phyloP scores from a whole-genome alignment of 225 moss, liverwort and hornwort species.

The Physcomitrium patens region DNA sequence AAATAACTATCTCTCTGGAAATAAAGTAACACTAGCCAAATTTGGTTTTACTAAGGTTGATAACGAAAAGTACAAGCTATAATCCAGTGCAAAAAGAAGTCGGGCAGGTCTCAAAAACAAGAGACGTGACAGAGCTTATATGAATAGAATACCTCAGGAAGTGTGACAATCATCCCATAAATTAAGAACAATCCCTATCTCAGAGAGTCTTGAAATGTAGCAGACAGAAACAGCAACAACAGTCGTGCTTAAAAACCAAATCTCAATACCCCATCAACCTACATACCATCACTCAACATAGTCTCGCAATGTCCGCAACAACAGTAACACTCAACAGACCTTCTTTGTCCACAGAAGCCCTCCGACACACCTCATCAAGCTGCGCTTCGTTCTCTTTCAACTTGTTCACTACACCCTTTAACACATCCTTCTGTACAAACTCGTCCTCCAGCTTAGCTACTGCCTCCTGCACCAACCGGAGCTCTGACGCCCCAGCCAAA shows the following conservation, averaged over 20 bases:
- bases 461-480: conserved; percentile 48
- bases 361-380: conserved; percentile 19
- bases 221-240: conserved; percentile 10
- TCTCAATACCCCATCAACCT: background rate
- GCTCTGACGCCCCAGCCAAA: conserved; percentile 41
- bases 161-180: conserved; percentile 27
- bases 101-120: conserved; percentile 20
- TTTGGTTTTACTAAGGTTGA: background rate
- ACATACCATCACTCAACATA: conserved; percentile 12
- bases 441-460: conserved; percentile 53
- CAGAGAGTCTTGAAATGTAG: conserved; percentile 3
- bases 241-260: conserved; percentile 11
- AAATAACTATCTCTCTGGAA: too few relatives aligned
- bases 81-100: conserved; percentile 33
- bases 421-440: conserved; percentile 36
- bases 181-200: conserved; percentile 18
- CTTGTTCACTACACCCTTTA: conserved; percentile 34
- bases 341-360: conserved; percentile 20
- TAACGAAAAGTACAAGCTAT: conserved; percentile 20
- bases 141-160: conserved; percentile 17
- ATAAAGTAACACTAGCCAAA: too few relatives aligned
- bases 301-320: conserved; percentile 9
- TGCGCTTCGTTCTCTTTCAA: conserved; percentile 28
- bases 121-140: conserved; percentile 26
- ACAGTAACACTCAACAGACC: conserved; percentile 21